Evolutionary conservation across 2,329 filamentous ascomycete genomes (phyloP).

Genomic region (Ascochyta pisi): DNA sequence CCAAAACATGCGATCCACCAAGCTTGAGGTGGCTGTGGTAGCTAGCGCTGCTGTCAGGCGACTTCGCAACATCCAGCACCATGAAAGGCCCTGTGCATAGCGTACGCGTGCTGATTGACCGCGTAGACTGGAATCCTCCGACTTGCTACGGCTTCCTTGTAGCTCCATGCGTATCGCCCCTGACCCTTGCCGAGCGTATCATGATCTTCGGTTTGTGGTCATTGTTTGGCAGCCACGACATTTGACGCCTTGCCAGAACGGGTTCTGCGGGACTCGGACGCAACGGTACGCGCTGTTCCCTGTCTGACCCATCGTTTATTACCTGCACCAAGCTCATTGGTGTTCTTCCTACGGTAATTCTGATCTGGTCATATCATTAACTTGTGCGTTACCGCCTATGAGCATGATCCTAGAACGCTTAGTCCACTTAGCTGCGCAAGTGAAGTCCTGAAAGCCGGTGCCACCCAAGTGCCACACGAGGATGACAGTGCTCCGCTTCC

Average conservation of each 20-base stretch:
- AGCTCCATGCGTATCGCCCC: constrained; percentile 12
- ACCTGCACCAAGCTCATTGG: constrained; percentile 14
- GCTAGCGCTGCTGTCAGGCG: background rate
- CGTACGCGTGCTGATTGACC: background rate
- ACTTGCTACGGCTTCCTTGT: background rate
- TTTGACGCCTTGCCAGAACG: constrained; percentile 6
- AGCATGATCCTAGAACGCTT: constrained; percentile 25
- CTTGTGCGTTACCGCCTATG: constrained; percentile 14
- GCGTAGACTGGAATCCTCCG: background rate
- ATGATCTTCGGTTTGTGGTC: constrained; percentile 14
- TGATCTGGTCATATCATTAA: constrained; percentile 20
- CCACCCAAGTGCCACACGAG: constrained; percentile 27
- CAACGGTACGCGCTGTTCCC: constrained; percentile 10
- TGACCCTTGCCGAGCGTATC: constrained; percentile 7
- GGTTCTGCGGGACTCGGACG: constrained; percentile 1
- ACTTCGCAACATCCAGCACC: background rate
- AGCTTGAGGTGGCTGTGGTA: background rate
- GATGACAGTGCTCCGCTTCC: constrained; percentile 17
- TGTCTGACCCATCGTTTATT: constrained; percentile 11
- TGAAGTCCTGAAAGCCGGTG: constrained; percentile 23
- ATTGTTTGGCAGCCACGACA: constrained; percentile 12
- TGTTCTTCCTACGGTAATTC: constrained; percentile 5
- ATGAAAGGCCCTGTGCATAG: background rate
- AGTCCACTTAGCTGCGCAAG: constrained; percentile 29
- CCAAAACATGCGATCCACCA: background rate